Conservation (phyloP, 345 rosid genomes). For the Lepidium aucheri region DNA sequence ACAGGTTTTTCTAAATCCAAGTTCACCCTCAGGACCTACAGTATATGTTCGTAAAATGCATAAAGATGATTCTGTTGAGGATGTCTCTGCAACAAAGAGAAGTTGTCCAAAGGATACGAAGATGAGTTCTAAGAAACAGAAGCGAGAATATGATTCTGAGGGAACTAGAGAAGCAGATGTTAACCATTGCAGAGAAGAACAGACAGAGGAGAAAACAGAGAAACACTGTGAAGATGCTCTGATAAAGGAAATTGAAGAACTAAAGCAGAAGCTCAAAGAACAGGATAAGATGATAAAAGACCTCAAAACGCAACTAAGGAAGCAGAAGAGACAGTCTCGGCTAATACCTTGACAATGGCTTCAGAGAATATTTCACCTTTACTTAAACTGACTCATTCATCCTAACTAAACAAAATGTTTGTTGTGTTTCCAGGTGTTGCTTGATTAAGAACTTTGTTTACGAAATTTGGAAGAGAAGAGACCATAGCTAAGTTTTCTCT, state of each 20-base stretch:
- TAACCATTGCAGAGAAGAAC: neutral
- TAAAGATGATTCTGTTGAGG: neutral
- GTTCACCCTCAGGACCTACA: neutral
- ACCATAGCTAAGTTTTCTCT: too few species aligned
- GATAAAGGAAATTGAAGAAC: neutral
- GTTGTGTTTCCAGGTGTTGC: too few species aligned
- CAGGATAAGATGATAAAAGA: neutral
- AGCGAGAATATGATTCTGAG: neutral
- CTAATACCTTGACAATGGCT: neutral
- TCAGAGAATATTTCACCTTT: too few species aligned
- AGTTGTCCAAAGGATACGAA: neutral
- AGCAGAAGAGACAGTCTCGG: neutral
- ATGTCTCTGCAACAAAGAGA: neutral
- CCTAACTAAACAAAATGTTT: too few species aligned
- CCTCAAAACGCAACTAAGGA: neutral
- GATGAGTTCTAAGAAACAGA: neutral
- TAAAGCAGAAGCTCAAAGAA: neutral
- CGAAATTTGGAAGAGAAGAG: too few species aligned
- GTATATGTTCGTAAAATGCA: slow-evolving; percentile 1
- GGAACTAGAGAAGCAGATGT: neutral
- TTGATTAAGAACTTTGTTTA: too few species aligned
- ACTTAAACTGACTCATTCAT: too few species aligned
- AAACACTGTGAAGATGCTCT: neutral
- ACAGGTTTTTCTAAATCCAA: neutral
- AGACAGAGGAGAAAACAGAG: neutral